Evolutionary conservation across 2,329 filamentous ascomycete genomes (phyloP).

Genomic region (Fusarium foetens): DNA sequence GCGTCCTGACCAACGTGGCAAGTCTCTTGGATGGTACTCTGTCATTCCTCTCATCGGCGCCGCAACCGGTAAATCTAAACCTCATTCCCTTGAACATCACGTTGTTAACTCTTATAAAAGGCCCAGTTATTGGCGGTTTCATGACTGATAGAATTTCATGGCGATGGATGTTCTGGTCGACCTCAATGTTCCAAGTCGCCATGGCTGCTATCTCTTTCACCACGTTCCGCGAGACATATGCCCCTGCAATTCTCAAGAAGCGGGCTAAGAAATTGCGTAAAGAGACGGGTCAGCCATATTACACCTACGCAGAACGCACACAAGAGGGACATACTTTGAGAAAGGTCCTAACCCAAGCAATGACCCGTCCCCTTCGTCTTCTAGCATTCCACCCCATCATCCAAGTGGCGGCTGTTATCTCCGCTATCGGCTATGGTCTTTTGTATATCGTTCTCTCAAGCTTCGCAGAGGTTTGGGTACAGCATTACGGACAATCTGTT

Average conservation of each 20-base stretch:
- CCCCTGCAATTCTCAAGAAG: constrained; percentile 48
- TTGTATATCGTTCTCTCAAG: constrained; percentile 72
- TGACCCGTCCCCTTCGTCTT: constrained; percentile 66
- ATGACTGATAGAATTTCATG: constrained; percentile 51
- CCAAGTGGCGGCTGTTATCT: constrained; percentile 64
- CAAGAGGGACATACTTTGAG: constrained; percentile 43
- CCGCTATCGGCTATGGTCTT: constrained; percentile 69
- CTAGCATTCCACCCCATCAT: constrained; percentile 69
- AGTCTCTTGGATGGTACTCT: constrained; percentile 51
- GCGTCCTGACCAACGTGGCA: constrained; percentile 57
- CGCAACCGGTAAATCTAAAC: constrained; percentile 46
- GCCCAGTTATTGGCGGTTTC: constrained; percentile 54
- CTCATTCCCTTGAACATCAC: rapidly evolving
- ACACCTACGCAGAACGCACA: constrained; percentile 52
- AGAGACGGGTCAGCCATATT: constrained; percentile 46
- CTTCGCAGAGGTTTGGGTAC: constrained; percentile 67
- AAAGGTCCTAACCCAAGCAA: constrained; percentile 47
- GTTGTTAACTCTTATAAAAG: constrained; percentile 1
- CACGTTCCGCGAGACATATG: constrained; percentile 54
- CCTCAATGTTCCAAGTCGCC: constrained; percentile 53
- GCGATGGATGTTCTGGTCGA: constrained; percentile 60
- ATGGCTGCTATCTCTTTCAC: constrained; percentile 49
- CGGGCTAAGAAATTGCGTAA: constrained; percentile 48
- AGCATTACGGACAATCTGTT: constrained; percentile 63
- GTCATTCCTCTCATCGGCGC: constrained; percentile 54